Evolutionary conservation across 352 stramenopile genomes (phyloP), one percentile per base, ranked within the genome.

Genomic region (Aphanomyces astaci): DNA sequence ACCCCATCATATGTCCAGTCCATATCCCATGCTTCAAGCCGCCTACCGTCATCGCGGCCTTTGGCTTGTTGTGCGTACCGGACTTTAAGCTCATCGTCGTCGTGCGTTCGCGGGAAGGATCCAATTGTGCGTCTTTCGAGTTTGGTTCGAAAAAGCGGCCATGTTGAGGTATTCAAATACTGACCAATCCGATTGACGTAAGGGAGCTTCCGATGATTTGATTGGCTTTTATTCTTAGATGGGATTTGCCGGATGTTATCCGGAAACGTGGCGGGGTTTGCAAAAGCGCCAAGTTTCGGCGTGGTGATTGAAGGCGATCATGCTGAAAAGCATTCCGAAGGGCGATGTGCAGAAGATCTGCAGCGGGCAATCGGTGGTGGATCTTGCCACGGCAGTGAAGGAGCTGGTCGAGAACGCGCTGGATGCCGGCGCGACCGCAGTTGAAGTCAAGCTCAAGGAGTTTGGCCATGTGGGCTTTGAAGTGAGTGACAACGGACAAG

Each of bases 351-450:
- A 86, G 72, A 79, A 79, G 46, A 88, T 89, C 48, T 90, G 81
- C 76, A 90, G 82, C 36, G 94, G 95, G 0, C 95, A 99, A 81
- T 97, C 97, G 28, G 88, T 99, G 30, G 89, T 96, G 30, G 90
- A 98, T 77, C 81, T 99, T 19, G 74, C 86, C 10, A 97, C 87
- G n/a, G 92, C 95, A 17, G 91, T 99, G 25, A 99, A 99, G 75
- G 97, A 99, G 79, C 79, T 99, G 28, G 84, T 99, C 4, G 96
- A 99, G 74, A 99, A 99, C 75, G 79, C 82, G 33, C 73, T 95
- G 45, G 83, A 92, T 48, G 83, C 82, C 13, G 81, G 80, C 22
- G 81, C 83, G 30, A 80, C 80, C 62, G 71, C 77, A 69, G 80
- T 97, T 22, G 88, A 96, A 31, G 81, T 98, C 15, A 94, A 93